Conservation (phyloP, 306 rosid genomes). For the Cucumis melo region DNA sequence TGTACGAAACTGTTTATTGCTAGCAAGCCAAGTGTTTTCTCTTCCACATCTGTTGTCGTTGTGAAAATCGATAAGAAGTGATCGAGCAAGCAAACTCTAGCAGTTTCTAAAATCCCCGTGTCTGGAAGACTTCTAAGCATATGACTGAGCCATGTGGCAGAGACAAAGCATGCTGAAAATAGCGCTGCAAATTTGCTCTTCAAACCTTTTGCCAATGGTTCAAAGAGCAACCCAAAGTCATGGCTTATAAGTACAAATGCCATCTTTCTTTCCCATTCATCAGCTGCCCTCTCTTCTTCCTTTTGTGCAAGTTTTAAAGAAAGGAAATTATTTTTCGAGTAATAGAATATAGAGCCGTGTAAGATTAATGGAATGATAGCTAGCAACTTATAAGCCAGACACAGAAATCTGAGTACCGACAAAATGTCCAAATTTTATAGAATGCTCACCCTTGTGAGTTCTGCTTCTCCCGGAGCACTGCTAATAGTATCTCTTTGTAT, state of each 20-base stretch:
- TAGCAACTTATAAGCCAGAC: neutral
- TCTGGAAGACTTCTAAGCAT: conserved; percentile 77
- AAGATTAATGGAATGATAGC: neutral
- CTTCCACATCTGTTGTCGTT: conserved; percentile 47
- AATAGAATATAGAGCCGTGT: neutral
- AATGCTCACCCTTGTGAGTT: conserved; percentile 35
- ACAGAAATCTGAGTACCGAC: neutral
- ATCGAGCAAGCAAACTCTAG: conserved; percentile 63
- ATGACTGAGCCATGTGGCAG: conserved; percentile 75
- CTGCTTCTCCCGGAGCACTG: conserved; percentile 27
- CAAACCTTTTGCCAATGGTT: conserved; percentile 79
- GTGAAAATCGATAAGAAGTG: conserved; percentile 51
- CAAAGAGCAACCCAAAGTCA: conserved; percentile 77
- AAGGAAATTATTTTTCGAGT: neutral
- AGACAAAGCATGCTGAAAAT: conserved; percentile 50
- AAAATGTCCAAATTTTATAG: neutral
- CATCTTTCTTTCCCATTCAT: conserved; percentile 81
- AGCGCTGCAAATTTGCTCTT: conserved; percentile 50
- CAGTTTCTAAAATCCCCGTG: conserved; percentile 69
- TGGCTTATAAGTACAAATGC: conserved; percentile 67
- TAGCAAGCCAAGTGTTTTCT: conserved; percentile 71
- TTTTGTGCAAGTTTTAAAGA: conserved; percentile 15
- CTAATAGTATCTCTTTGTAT: conserved; percentile 32
- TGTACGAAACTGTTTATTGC: conserved; percentile 61
- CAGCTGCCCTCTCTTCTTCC: conserved; percentile 74